phyloP scores from a whole-genome alignment of 495 filamentous ascomycete genomes.

The Parmelia sp. region DNA sequence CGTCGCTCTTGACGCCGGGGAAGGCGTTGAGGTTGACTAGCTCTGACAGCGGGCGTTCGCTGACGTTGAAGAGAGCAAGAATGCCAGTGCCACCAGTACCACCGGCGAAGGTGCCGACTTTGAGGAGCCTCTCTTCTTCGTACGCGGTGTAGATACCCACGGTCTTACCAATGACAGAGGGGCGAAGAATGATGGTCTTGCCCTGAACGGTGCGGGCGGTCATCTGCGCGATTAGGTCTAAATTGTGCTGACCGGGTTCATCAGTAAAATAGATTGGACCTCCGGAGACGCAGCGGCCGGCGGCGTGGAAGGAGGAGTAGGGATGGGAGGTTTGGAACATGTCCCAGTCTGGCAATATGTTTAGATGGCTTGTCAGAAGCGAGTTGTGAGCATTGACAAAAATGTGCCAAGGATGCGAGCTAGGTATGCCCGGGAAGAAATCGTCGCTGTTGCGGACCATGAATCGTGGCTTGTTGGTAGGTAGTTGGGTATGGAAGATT shows the following conservation, averaged over 20 bases:
- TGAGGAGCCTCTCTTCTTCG: conserved; percentile 62
- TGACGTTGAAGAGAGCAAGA: conserved; percentile 79
- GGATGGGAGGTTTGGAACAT: conserved; percentile 91
- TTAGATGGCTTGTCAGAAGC: conserved; percentile 68
- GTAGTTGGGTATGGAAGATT: conserved; percentile 76
- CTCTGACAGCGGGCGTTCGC: conserved; percentile 49
- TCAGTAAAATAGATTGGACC: conserved; percentile 95
- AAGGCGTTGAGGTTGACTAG: conserved; percentile 65
- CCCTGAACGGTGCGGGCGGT: conserved; percentile 59
- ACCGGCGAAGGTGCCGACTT: conserved; percentile 68
- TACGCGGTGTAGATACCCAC: conserved; percentile 69
- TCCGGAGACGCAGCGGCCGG: conserved; percentile 81
- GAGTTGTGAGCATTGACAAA: conserved; percentile 90
- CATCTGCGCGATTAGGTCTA: conserved; percentile 70
- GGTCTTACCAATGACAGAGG: conserved; percentile 61
- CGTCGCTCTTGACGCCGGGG: conserved; percentile 51
- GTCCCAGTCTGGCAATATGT: conserved; percentile 89
- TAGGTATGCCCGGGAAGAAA: conserved; percentile 75
- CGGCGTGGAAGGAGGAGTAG: conserved; percentile 77
- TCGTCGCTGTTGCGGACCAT: conserved; percentile 87
- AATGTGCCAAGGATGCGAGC: conserved; percentile 86
- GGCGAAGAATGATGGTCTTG: conserved; percentile 69
- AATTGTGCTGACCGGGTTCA: conserved; percentile 70
- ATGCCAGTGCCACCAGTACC: conserved; percentile 63
- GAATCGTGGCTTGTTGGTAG: conserved; percentile 59